Percentiles rank a stretch among this genome's conserved stretches.
Conservation (phyloP, 495 filamentous ascomycete species). For the Penicillium bialowiezense region DNA sequence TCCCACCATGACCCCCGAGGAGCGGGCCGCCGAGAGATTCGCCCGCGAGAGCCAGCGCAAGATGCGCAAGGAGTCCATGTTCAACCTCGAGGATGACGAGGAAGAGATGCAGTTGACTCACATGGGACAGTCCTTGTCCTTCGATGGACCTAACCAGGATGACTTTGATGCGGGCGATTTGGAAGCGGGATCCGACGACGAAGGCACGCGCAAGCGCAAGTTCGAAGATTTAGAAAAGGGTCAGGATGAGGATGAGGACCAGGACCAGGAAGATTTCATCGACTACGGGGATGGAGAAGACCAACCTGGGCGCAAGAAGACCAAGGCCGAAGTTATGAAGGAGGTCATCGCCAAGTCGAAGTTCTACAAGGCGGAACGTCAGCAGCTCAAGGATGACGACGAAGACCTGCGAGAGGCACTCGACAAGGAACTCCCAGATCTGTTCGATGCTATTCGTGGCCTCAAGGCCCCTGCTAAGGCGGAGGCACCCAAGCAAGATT, state of each 20-base stretch:
- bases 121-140: slow-evolving; percentile 67
- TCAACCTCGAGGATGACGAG: slow-evolving; percentile 87
- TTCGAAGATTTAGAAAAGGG: slow-evolving; percentile 29
- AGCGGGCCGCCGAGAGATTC: slow-evolving; percentile 88
- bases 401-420: slow-evolving; percentile 82
- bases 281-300: slow-evolving; percentile 45
- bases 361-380: slow-evolving; percentile 86
- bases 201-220: slow-evolving; percentile 61
- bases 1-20: slow-evolving; percentile 87
- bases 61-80: slow-evolving; percentile 70
- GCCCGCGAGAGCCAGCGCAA: slow-evolving; percentile 74
- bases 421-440: slow-evolving; percentile 72
- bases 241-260: slow-evolving; percentile 10
- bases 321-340: slow-evolving; percentile 92
- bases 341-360: slow-evolving; percentile 98
- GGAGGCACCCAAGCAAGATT: slow-evolving; percentile 39
- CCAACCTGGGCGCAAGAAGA: slow-evolving; percentile 77
- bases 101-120: slow-evolving; percentile 75
- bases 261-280: slow-evolving; percentile 35
- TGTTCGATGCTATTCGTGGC: slow-evolving; percentile 68
- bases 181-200: slow-evolving; percentile 60
- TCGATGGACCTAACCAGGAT: slow-evolving; percentile 56
- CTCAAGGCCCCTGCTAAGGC: slow-evolving; percentile 40
- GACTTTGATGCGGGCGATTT: slow-evolving; percentile 81
- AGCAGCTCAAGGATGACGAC: slow-evolving; percentile 90